These are phyloP conservation scores for Cyclotella cryptica DNA, from an alignment of 108 stramenopile species.

Conservation along the genomic window DNA sequence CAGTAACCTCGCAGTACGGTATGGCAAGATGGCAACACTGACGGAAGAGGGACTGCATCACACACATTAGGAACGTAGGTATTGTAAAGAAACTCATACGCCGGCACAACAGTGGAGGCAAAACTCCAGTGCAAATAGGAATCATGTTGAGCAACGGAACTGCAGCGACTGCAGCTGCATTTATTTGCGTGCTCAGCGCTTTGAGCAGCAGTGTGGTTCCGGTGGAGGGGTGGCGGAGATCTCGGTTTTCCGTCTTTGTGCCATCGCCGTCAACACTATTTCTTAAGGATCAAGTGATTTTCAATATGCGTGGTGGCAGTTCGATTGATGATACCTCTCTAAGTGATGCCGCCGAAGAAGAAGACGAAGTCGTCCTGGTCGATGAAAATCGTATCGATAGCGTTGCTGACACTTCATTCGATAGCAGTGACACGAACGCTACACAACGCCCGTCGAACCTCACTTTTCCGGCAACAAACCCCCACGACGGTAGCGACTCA, in stretches of 20 bases:
- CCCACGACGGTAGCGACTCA: slow-evolving; percentile 64
- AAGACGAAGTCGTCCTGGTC: not conserved
- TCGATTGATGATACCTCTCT: slow-evolving; percentile 8
- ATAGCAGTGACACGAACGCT: not conserved
- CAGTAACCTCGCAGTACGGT: no score
- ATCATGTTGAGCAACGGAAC: not conserved
- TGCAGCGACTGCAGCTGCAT: not conserved
- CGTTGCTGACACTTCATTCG: not conserved
- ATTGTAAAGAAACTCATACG: no score
- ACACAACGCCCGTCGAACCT: slow-evolving; percentile 19
- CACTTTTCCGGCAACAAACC: slow-evolving; percentile 49
- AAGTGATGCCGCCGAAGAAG: not conserved
- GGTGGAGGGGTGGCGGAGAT: slow-evolving; percentile 22
- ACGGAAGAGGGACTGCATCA: no score
- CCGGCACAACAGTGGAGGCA: no score
- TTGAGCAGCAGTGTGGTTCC: not conserved
- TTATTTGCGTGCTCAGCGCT: not conserved
- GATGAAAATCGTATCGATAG: not conserved
- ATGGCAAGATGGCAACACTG: no score
- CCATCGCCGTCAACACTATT: not conserved
- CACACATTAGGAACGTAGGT: no score
- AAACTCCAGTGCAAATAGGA: no score
- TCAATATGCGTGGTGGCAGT: slow-evolving; percentile 35
- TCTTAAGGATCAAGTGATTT: not conserved
- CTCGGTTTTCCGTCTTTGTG: not conserved